Evolutionary conservation across 257 asterid genomes (phyloP).

Genomic region (Solanum appendiculatum): DNA sequence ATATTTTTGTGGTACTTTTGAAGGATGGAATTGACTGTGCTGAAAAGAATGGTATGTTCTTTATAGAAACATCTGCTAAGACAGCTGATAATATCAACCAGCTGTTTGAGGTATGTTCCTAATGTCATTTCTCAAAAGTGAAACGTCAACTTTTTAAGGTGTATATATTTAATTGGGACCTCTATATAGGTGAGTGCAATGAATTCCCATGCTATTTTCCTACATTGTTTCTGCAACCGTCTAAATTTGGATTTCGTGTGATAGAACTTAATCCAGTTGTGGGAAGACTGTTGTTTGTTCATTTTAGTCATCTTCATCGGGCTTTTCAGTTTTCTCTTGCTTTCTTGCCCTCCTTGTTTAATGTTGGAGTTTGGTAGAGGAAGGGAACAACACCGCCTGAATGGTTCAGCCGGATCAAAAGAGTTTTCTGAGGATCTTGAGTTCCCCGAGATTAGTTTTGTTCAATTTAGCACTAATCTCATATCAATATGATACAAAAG

Average conservation of each 20-base stretch:
- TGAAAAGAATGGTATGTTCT: slow-evolving; percentile 93
- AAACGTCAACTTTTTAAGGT: background rate
- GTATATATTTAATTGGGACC: background rate
- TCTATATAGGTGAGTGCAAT: background rate
- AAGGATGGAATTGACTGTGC: slow-evolving; percentile 88
- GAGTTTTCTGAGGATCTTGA: background rate
- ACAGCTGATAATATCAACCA: slow-evolving; percentile 99
- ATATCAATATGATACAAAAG: background rate
- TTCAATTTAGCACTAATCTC: background rate
- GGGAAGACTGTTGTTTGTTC: background rate
- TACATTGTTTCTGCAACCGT: background rate
- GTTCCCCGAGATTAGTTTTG: background rate
- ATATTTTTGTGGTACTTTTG: background rate
- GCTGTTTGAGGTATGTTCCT: slow-evolving; percentile 75
- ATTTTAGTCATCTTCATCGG: background rate
- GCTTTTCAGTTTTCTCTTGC: background rate
- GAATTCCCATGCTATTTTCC: background rate
- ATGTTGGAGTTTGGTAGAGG: background rate
- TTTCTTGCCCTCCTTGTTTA: background rate
- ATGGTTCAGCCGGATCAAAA: background rate
- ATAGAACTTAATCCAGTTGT: background rate
- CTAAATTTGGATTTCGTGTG: background rate
- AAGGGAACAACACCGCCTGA: background rate
- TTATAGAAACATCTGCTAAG: slow-evolving; percentile 97
- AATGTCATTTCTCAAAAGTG: background rate